A percentile compares a stretch with the other conserved stretches of the same genome.
phyloP scores from a whole-genome alignment of 2,329 filamentous ascomycete species.

The Apiospora malaysiana region DNA sequence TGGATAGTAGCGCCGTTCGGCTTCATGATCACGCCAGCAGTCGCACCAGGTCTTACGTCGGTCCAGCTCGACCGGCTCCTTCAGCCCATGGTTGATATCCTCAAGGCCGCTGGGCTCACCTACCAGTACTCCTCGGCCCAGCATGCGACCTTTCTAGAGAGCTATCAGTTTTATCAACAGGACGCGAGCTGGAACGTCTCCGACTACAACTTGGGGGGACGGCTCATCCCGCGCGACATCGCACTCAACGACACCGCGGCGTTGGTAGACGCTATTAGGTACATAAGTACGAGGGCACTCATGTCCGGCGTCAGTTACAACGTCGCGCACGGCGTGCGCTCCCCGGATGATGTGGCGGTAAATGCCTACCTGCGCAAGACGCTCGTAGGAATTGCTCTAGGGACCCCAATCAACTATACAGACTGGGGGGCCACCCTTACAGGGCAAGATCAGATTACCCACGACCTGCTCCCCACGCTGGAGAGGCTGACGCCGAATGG shows the following conservation, averaged over 20 bases:
- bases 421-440: slow-evolving; percentile 23
- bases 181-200: slow-evolving; percentile 27
- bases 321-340: slow-evolving; percentile 19
- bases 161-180: slow-evolving; percentile 22
- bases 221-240: slow-evolving; percentile 27
- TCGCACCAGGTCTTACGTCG: slow-evolving; percentile 18
- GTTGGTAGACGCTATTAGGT: slow-evolving; percentile 25
- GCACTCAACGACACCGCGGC: slow-evolving; percentile 21
- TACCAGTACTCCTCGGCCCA: slow-evolving; percentile 27
- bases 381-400: slow-evolving; percentile 24
- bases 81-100: neutral
- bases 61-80: slow-evolving; percentile 22
- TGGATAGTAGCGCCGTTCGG: slow-evolving; percentile 26
- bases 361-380: slow-evolving; percentile 28
- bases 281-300: slow-evolving; percentile 23
- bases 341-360: slow-evolving; percentile 20
- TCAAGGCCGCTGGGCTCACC: slow-evolving; percentile 15
- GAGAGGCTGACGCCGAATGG: neutral
- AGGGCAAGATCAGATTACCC: slow-evolving; percentile 26
- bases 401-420: slow-evolving; percentile 25
- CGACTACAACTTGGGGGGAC: slow-evolving; percentile 27
- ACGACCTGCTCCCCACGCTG: slow-evolving; percentile 24
- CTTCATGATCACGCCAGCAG: slow-evolving; percentile 27
- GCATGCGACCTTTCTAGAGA: slow-evolving; percentile 22
- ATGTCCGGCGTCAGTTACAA: slow-evolving; percentile 26